phyloP scores from a whole-genome alignment of 208 protist species.

The Crithidia fasciculata region DNA sequence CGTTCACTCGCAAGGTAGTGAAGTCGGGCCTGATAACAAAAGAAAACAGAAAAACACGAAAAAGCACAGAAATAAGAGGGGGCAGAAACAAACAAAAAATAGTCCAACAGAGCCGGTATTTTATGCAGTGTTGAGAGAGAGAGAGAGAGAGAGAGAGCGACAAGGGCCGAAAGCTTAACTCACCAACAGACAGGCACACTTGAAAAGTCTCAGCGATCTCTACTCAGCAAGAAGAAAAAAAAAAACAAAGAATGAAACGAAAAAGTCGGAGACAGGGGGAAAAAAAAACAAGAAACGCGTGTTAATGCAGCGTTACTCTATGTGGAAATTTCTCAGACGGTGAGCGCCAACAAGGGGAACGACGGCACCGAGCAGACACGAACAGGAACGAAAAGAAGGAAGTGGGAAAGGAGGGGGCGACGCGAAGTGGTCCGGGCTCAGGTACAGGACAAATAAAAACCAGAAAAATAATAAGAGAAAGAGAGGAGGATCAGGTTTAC shows the following conservation, averaged over 20 bases:
- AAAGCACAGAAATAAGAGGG: neutral
- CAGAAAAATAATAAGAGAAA: too few relatives aligned
- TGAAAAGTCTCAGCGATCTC: too few relatives aligned
- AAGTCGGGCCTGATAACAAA: conserved; percentile 5
- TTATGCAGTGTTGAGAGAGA: too few relatives aligned
- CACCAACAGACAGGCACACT: neutral
- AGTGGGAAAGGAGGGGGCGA: too few relatives aligned
- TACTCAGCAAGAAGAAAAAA: neutral
- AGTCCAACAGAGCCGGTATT: neutral
- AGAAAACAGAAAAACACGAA: conserved; percentile 10
- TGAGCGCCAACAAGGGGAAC: too few relatives aligned
- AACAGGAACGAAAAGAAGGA: too few relatives aligned
- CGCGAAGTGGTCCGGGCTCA: too few relatives aligned
- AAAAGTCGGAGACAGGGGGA: neutral
- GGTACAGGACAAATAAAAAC: too few relatives aligned
- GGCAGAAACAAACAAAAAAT: conserved; percentile 14
- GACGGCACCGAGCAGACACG: too few relatives aligned
- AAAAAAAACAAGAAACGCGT: too few relatives aligned
- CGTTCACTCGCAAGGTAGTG: neutral
- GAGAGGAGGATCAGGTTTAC: neutral
- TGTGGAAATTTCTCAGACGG: too few relatives aligned
- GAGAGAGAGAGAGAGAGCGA: neutral
- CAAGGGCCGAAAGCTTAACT: neutral
- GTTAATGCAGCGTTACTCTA: too few relatives aligned
- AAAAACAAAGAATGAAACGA: conserved; percentile 12